Percentiles rank a stretch among this genome's conserved stretches.
These are phyloP conservation scores for Penicillium sp. DNA, from an alignment of 2,329 filamentous ascomycete species.

Conservation along the genomic window DNA sequence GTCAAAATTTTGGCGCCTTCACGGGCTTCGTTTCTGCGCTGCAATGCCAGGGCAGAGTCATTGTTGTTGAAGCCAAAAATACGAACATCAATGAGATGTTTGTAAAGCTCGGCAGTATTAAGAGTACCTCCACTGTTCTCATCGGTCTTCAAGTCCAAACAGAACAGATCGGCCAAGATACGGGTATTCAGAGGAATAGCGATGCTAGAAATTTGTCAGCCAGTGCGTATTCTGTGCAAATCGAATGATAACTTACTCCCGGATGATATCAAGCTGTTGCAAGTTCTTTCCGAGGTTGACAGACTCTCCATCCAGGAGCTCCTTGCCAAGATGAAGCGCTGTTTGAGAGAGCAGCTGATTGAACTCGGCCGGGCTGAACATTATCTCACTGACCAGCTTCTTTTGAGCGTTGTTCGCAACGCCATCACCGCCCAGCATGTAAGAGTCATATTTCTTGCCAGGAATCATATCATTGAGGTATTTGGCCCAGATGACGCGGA, in stretches of 20 bases:
- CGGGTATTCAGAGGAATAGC: constrained; percentile 31
- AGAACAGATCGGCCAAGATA: constrained; percentile 31
- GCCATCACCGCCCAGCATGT: constrained; percentile 26
- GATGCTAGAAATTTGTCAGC: constrained; percentile 14
- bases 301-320: constrained; percentile 27
- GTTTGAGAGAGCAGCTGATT: constrained; percentile 22
- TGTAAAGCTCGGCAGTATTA: constrained; percentile 60
- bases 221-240: neutral
- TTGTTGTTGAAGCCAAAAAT: constrained; percentile 55
- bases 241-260: constrained; percentile 17
- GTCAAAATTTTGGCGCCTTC: constrained; percentile 35
- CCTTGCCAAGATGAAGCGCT: constrained; percentile 15
- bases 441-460: constrained; percentile 20
- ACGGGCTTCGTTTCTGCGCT: constrained; percentile 49
- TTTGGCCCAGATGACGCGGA: constrained; percentile 28
- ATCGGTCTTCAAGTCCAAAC: constrained; percentile 27
- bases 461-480: constrained; percentile 24
- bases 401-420: constrained; percentile 20
- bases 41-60: constrained; percentile 54
- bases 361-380: constrained; percentile 25
- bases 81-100: constrained; percentile 27
- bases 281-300: constrained; percentile 20
- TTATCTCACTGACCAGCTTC: constrained; percentile 22
- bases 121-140: constrained; percentile 41
- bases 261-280: constrained; percentile 31